Conservation (phyloP, 768 basidiomycete species). For the Suillus subaureus region DNA sequence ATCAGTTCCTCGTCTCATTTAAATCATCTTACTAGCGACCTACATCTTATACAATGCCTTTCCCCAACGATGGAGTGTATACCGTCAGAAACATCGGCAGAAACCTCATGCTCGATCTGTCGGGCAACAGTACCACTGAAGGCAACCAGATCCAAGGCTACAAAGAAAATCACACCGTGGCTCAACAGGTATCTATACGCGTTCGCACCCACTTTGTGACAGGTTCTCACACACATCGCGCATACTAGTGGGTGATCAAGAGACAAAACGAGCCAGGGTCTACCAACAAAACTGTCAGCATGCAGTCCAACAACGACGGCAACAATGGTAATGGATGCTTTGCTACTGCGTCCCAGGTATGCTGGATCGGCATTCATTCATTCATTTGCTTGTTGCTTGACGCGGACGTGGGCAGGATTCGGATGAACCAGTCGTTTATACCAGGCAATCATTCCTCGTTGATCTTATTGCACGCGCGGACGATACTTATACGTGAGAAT, state of each 20-base stretch:
- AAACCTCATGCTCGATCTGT: not conserved
- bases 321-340: not conserved
- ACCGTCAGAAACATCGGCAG: not conserved
- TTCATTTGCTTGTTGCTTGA: not conserved
- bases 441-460: not conserved
- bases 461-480: not conserved
- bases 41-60: not conserved
- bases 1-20: not conserved
- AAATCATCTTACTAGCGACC: not conserved
- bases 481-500: not conserved
- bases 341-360: not conserved
- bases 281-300: not conserved
- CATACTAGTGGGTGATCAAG: not conserved
- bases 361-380: not conserved
- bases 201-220: not conserved
- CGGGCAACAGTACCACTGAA: not conserved
- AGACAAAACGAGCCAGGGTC: not conserved
- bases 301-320: not conserved
- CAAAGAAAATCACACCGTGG: not conserved
- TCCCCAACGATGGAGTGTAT: not conserved
- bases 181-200: not conserved
- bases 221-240: not conserved
- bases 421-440: not conserved
- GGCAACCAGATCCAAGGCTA: not conserved
- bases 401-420: not conserved